A percentile compares a stretch with the other conserved stretches of the same genome.
These are phyloP conservation scores for Miscanthus lutarioriparius DNA, from an alignment of 176 grass and related monocot species.

Conservation along the genomic window DNA sequence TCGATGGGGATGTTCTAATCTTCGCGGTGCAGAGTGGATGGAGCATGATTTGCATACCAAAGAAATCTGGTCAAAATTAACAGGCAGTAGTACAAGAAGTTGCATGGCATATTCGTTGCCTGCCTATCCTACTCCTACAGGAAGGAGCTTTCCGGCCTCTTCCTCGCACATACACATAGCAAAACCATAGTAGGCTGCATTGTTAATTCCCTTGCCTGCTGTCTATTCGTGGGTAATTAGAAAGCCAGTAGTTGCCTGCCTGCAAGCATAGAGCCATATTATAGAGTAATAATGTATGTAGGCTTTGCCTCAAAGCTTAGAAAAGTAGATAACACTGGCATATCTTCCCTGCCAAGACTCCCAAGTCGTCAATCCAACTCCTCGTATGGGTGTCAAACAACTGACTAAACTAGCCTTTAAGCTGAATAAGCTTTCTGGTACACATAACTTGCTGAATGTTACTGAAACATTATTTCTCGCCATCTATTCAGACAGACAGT, in stretches of 20 bases:
- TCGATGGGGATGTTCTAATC: no score
- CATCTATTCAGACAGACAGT: conserved; percentile 29
- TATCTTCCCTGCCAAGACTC: conserved; percentile 38
- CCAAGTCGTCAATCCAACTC: conserved; percentile 47
- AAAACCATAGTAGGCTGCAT: conserved; percentile 21
- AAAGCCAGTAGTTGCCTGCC: conserved; percentile 33
- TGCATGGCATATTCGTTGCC: conserved; percentile 54
- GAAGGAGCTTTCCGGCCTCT: conserved; percentile 24
- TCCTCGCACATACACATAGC: conserved; percentile 22
- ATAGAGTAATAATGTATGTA: background rate
- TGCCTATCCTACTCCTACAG: conserved; percentile 22
- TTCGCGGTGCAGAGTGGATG: background rate
- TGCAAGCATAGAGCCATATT: conserved; percentile 4
- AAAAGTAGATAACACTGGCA: conserved; percentile 41
- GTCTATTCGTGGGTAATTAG: conserved; percentile 47
- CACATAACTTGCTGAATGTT: conserved; percentile 13
- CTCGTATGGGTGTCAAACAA: conserved; percentile 31
- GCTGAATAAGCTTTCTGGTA: conserved; percentile 1
- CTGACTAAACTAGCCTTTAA: conserved; percentile 32
- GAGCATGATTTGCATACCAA: conserved; percentile 26
- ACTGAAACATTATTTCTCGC: conserved; percentile 23
- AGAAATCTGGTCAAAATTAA: conserved; percentile 43
- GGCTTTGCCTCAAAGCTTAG: conserved; percentile 48
- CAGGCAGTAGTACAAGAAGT: conserved; percentile 40
- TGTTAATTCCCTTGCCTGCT: conserved; percentile 46